Base-by-base conservation (phyloP, 208 protist species). In the Trypanosoma scelopori region DNA sequence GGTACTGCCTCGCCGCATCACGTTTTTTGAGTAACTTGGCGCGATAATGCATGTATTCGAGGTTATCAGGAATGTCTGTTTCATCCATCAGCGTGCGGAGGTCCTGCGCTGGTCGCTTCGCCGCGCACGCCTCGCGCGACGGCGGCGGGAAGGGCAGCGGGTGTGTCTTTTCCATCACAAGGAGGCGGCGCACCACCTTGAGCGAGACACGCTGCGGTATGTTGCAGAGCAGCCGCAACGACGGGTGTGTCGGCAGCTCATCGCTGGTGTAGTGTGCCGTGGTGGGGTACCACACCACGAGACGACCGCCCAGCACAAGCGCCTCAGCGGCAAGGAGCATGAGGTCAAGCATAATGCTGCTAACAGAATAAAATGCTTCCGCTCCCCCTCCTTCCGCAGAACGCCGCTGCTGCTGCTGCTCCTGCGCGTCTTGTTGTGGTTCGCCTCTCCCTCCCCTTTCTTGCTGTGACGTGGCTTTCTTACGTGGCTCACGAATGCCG, bases 281-380 rank as follows among this genome's bases (percentile, higher is more conserved):
- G 15, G 95, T 98, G 30, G 97, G 92, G 73, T 98, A 91, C 96
- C 96, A 98, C 70, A 96, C 98, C 49, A 92, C 81, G 9, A 98
- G 79, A 42, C 82, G 74, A 16, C 97, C 96, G 20, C 91, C 91
- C 18, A 97, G 52, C 13, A 85, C 79, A 2, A 98, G 78, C 30
- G 81, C 67, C 47, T 81, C 78, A 0, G 97, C 94, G 6, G 96
- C 96, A 62, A 98, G 97, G 35, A 93, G 66, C 28, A 98, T 76
- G 6, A 98, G 69, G 69, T 98, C 97, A 0, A 87, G 57, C 57
- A 94, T 69, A 22, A 98, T 78, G 13, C 46, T 50, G 13, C 55
- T 62, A 39, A 69, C 53, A 46, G 64, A 16, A 48, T 69, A 69
- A 7, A 30, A 55, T 47, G 81, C 58, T 9, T 49, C 55, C 20